phyloP scores from a whole-genome alignment of 495 filamentous ascomycete species.

The Pseudoneurospora amorphoporcata region DNA sequence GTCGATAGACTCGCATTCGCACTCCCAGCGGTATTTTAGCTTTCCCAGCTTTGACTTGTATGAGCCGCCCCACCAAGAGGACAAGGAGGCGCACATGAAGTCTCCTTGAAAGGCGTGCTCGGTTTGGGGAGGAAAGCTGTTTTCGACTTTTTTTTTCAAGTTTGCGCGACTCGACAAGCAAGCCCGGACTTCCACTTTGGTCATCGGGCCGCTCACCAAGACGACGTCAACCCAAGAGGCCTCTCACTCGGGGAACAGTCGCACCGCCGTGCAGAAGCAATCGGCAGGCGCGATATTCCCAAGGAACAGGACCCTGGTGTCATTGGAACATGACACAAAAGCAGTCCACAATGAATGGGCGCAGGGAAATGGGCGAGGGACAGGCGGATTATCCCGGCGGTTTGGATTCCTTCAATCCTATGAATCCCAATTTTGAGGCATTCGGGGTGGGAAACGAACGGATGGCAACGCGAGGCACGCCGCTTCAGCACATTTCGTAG shows the following conservation, averaged over 20 bases:
- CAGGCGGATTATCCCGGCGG: not conserved
- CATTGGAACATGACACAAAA: not conserved
- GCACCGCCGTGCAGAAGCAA: not conserved
- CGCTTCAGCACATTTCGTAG: not conserved
- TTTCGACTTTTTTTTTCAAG: not conserved
- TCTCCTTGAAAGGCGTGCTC: slow-evolving; percentile 13
- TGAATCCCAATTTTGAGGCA: not conserved
- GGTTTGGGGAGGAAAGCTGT: not conserved
- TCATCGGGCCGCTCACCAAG: not conserved
- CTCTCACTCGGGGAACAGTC: not conserved
- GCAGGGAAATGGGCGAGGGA: not conserved
- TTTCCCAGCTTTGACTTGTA: slow-evolving; percentile 48
- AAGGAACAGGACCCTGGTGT: not conserved
- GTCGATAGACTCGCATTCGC: slow-evolving; percentile 7
- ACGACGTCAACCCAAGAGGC: not conserved
- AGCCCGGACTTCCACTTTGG: not conserved
- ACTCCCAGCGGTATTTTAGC: slow-evolving; percentile 41
- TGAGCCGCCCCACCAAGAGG: slow-evolving; percentile 28
- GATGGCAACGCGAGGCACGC: not conserved
- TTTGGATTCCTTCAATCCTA: not conserved
- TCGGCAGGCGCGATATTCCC: not conserved
- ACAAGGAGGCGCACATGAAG: slow-evolving; percentile 20
- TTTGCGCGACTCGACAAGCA: not conserved
- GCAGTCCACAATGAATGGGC: not conserved
- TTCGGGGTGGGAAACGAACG: not conserved